A percentile compares a stretch with the other conserved stretches of the same genome.
Conservation (phyloP, 2,329 filamentous ascomycete genomes). For the Byssothecium circinans region DNA sequence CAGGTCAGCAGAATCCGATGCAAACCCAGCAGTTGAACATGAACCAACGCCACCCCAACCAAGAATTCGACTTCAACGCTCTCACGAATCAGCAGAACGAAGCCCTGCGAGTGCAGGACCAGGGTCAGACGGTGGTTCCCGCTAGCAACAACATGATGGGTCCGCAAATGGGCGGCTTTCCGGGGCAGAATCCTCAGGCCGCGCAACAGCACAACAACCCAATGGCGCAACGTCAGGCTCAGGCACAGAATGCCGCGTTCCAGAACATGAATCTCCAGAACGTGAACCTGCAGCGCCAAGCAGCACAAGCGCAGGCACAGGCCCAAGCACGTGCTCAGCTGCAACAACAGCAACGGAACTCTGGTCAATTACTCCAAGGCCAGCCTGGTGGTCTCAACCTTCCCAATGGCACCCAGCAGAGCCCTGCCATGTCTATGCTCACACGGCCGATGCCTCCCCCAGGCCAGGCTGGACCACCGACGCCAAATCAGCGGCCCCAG, state of each 20-base stretch:
- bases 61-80: slow-evolving; percentile 55
- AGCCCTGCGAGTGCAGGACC: slow-evolving; percentile 62
- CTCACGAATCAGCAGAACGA: slow-evolving; percentile 64
- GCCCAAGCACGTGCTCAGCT: slow-evolving; percentile 42
- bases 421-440: slow-evolving; percentile 53
- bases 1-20: slow-evolving; percentile 15
- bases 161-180: slow-evolving; percentile 41
- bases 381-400: slow-evolving; percentile 51
- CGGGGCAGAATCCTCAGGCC: slow-evolving; percentile 26
- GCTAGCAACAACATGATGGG: slow-evolving; percentile 60
- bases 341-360: slow-evolving; percentile 41
- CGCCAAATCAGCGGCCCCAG: slow-evolving; percentile 41
- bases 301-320: slow-evolving; percentile 28
- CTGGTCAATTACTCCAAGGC: slow-evolving; percentile 44
- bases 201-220: slow-evolving; percentile 24
- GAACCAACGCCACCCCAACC: slow-evolving; percentile 31
- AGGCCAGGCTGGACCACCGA: slow-evolving; percentile 50
- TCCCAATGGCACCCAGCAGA: slow-evolving; percentile 44
- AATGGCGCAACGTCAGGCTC: slow-evolving; percentile 32
- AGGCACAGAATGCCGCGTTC: slow-evolving; percentile 19
- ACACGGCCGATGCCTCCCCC: slow-evolving; percentile 52
- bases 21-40: slow-evolving; percentile 32
- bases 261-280: slow-evolving; percentile 19
- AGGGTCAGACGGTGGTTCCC: slow-evolving; percentile 64
- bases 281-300: slow-evolving; percentile 40